Evolutionary conservation across 495 filamentous ascomycete species (phyloP), one percentile per base, ranked within the genome.

Genomic region (Podospora sp.): DNA sequence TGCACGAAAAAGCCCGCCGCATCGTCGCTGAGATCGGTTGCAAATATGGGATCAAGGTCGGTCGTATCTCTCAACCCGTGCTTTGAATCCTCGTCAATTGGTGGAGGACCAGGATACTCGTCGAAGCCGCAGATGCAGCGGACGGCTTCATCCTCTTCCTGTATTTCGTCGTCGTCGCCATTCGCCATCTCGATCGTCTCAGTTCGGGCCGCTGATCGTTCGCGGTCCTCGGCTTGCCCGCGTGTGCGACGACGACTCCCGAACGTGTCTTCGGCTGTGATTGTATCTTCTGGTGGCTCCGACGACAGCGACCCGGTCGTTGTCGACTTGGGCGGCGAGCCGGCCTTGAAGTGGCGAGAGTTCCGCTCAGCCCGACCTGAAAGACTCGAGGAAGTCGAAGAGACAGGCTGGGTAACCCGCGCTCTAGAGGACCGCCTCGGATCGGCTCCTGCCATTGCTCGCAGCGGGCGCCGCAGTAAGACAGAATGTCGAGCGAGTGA

Each of bases 1-100:
- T 98, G 95, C 67, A 99, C 94, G 77, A 97, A 99, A 77, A 98
- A 90, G 18, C 94, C 93, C 46, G 95, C 94, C 58, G 91, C 83
- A 56, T 97, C 94, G 72, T 98, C 94, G 27, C 89, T 86, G 57
- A 92, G 79, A 60, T 89, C 82, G 72, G 93, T 90, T 62, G 87
- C 81, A 68, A 89, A 86, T 67, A 88, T 81, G 22, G 80, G 78
- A 62, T 86, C 78, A 27, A 85, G 80, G 65, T 86, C 83, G 64
- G 76, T 80, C 67, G 77, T 71, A 60, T 84, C 81, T 66, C 81
- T 83, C n/a, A 80, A 66, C 60, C 78, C 81, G 20, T 77, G 71
- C 71, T 83, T 87, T 69, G 82, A 79, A 69, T 86, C 83, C 68
- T 89, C 87, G 75, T 89, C 84, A 69, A 86, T 82, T 65, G 84